Base-by-base conservation (phyloP, 2,329 filamentous ascomycete genomes). In the Lasiodiplodia hormozganensis region DNA sequence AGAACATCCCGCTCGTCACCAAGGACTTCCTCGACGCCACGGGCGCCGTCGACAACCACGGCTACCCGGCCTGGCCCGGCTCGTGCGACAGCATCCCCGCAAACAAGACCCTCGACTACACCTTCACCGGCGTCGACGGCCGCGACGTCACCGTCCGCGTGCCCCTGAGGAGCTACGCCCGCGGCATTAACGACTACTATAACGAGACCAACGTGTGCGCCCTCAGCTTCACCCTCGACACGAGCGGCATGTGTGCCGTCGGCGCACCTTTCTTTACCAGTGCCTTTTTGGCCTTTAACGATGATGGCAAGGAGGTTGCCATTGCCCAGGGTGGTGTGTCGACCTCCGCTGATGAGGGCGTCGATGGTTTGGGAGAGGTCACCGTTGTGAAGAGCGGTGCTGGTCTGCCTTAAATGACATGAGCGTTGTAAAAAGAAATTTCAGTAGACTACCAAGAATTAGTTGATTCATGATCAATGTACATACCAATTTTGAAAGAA, bases 241-340 rank as follows among this genome's bases (percentile, higher is more conserved):
- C 60, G 31, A 52, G 18, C 11, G 47, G 25, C 38, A 21, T 28
- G 43, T 64, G 60, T 38, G 60, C 60, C 28, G 73, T 80, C 8
- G 76, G 73, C 16, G 74, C 76, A 8, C 75, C 79, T 0, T 80
- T 80, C 69, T 71, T 72, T 23, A 75, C 74, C 0, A 74, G 71
- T 1, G 73, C 73, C 4, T 78, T 78, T 71, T 74, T 78, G 25
- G 76, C 77, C 8, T 74, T 76, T 51, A 75, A 79, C 65, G 79
- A 80, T 58, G 74, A 73, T 54, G 70, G 71, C 14, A 70, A 69
- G 28, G 72, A 76, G 65, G 71, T 80, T 56, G 75, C 75, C 1
- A 69, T 80, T 38, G 79, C 78, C 4, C 75, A 79, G 69, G 78
- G 78, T 11, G 78, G 74, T 11, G 62, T 65, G 10, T 65, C 62